phyloP scores from a whole-genome alignment of 805 yeast species.

The Cyberlindnera xishuangbannaensis region DNA sequence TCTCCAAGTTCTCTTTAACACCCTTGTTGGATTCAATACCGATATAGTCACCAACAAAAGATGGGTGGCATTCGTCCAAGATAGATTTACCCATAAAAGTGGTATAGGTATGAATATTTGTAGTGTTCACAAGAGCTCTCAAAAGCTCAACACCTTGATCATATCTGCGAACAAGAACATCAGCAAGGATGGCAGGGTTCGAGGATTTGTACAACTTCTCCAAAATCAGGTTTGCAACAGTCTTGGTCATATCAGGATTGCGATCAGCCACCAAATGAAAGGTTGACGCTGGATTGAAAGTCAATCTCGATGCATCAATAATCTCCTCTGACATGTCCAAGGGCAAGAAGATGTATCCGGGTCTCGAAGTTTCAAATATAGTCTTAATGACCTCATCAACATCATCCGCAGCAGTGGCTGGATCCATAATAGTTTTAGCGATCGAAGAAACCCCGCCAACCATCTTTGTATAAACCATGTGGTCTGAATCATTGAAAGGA shows the following conservation, averaged over 20 bases:
- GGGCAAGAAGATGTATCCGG: conserved; percentile 81
- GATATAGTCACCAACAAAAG: conserved; percentile 66
- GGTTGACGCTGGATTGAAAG: conserved; percentile 24
- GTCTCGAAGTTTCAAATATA: conserved; percentile 55
- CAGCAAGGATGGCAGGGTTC: conserved; percentile 66
- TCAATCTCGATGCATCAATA: conserved; percentile 35
- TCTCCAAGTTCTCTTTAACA: conserved; percentile 41
- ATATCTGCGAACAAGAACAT: conserved; percentile 62
- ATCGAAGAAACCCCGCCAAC: conserved; percentile 52
- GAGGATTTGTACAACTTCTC: conserved; percentile 43
- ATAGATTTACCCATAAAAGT: conserved; percentile 68
- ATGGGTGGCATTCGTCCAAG: conserved; percentile 61
- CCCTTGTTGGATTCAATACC: conserved; percentile 51
- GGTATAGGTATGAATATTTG: conserved; percentile 49
- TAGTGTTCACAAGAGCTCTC: conserved; percentile 38
- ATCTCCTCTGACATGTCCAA: conserved; percentile 50
- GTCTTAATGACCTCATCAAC: conserved; percentile 61
- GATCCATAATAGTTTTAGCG: conserved; percentile 41
- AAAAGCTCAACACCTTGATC: conserved; percentile 38
- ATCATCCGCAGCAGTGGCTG: conserved; percentile 44
- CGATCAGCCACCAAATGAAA: conserved; percentile 19
- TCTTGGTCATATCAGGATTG: conserved; percentile 25
- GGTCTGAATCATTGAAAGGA: conserved; percentile 53
- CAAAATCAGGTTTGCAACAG: conserved; percentile 41
- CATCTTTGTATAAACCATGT: conserved; percentile 58